A percentile compares a stretch with the other conserved stretches of the same genome.
phyloP scores from a whole-genome alignment of 441 rosid genomes.

The Syzygium malaccense region DNA sequence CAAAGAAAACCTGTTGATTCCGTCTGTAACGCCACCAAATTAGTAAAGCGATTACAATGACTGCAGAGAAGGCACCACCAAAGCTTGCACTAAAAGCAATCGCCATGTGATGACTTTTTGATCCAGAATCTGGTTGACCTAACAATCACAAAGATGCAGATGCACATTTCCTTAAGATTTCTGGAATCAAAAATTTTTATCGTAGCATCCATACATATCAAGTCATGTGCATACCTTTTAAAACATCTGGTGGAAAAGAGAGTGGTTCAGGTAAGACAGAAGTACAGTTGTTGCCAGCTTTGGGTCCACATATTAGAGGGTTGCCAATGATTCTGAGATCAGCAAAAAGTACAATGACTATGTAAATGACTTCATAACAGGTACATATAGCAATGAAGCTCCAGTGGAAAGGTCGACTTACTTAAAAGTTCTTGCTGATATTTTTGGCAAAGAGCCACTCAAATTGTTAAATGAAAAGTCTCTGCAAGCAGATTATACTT shows the following conservation, averaged over 20 bases:
- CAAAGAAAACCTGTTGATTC: conserved; percentile 90
- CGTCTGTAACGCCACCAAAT: conserved; percentile 85
- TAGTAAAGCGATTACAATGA: conserved; percentile 40
- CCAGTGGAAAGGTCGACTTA: conserved; percentile 23
- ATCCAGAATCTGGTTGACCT: conserved; percentile 49
- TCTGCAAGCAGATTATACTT: conserved; percentile 30
- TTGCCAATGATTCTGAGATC: conserved; percentile 65
- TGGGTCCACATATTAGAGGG: conserved; percentile 66
- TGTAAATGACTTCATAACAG: neutral
- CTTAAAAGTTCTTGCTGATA: conserved; percentile 86
- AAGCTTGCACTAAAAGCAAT: conserved; percentile 80
- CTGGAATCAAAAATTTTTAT: neutral
- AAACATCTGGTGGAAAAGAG: conserved; percentile 68
- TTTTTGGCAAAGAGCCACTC: conserved; percentile 78
- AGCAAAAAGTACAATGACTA: neutral
- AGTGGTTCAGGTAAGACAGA: conserved; percentile 81
- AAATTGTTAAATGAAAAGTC: conserved; percentile 86
- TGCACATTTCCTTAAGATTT: neutral
- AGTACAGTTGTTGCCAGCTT: conserved; percentile 58
- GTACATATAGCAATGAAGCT: neutral
- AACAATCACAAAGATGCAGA: neutral
- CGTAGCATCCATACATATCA: neutral
- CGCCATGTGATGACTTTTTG: conserved; percentile 52
- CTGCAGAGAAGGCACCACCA: conserved; percentile 56
- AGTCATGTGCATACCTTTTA: conserved; percentile 29